phyloP scores from a whole-genome alignment of 345 rosid genomes.

The Arabis alpina region DNA sequence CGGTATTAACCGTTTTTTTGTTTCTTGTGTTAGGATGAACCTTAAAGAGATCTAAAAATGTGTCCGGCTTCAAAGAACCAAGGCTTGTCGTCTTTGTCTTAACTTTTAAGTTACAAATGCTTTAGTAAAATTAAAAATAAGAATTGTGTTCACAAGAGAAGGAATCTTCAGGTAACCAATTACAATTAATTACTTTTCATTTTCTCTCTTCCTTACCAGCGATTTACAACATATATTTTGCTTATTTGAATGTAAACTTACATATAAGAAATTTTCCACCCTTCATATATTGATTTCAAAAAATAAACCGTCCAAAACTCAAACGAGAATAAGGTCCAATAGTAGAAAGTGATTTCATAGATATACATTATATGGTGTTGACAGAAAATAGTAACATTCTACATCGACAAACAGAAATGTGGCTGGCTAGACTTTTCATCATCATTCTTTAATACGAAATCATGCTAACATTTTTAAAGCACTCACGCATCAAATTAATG shows the following conservation, averaged over 20 bases:
- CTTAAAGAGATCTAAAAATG: conserved; percentile 6
- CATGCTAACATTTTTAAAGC: conserved; percentile 3
- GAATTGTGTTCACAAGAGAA: neutral
- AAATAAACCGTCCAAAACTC: no score
- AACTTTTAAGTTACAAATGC: conserved; percentile 7
- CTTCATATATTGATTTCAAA: neutral
- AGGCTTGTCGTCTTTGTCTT: conserved; percentile 24
- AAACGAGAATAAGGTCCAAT: no score
- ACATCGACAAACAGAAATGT: neutral
- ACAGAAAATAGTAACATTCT: neutral
- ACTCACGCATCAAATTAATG: conserved; percentile 2
- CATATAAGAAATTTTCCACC: neutral
- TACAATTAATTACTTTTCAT: neutral
- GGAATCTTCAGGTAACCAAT: conserved; percentile 11
- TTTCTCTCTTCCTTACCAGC: no score
- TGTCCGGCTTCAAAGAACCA: conserved; percentile 39
- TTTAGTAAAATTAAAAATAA: neutral
- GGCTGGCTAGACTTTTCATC: neutral
- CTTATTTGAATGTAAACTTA: no score
- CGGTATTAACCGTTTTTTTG: conserved; percentile 1
- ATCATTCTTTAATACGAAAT: neutral
- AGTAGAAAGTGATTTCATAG: neutral
- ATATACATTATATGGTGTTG: neutral
- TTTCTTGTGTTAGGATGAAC: neutral
- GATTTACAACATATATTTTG: no score